Evolutionary conservation across 1,284 basidiomycete genomes (phyloP).

Genomic region (Mycena citricolor): DNA sequence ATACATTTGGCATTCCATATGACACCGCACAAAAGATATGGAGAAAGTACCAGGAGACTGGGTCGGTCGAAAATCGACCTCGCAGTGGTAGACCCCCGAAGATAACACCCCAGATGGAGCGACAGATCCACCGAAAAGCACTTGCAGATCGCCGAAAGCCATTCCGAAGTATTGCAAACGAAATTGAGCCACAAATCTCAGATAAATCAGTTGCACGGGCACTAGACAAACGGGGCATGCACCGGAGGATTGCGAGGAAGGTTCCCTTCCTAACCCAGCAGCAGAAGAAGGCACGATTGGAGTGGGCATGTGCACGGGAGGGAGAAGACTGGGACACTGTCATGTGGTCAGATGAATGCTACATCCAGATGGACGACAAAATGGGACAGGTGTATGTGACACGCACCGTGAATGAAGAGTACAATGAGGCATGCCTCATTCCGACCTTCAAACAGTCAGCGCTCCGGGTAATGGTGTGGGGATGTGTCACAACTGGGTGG

Average conservation of each 20-base stretch:
- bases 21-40: no score
- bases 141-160: slow-evolving; percentile 1
- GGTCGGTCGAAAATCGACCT: no score
- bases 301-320: not conserved
- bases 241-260: not conserved
- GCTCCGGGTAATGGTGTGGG: slow-evolving; percentile 8
- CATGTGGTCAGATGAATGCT: slow-evolving; percentile 1
- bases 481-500: not conserved
- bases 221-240: not conserved
- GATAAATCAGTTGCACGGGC: not conserved
- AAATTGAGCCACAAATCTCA: no score
- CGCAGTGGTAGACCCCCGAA: no score
- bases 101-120: no score
- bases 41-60: no score
- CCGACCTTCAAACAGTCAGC: slow-evolving; percentile 8
- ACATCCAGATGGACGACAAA: slow-evolving; percentile 3
- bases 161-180: slow-evolving; percentile 1
- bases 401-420: not conserved
- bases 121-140: no score
- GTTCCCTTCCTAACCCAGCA: slow-evolving; percentile 3
- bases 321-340: not conserved
- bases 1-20: no score
- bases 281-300: not conserved
- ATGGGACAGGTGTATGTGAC: slow-evolving; percentile 5
- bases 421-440: slow-evolving; percentile 4